Conservation (phyloP, 495 filamentous ascomycete genomes). For the Endocarpon pusillum region DNA sequence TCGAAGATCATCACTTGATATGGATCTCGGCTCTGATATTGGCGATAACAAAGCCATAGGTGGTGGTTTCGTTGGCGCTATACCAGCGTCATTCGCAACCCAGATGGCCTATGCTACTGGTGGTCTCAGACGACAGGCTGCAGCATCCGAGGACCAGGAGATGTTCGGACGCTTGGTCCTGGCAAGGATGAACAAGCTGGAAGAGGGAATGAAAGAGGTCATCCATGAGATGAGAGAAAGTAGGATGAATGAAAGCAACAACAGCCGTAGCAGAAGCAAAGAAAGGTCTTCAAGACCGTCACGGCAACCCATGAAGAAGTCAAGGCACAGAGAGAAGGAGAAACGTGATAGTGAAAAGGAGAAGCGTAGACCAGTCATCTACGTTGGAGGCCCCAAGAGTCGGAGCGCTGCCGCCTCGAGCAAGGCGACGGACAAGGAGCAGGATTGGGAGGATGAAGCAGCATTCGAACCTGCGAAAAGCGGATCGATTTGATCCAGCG, state of each 20-base stretch:
- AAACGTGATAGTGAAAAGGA: constrained; percentile 12
- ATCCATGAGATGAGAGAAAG: constrained; percentile 65
- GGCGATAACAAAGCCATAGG: constrained; percentile 48
- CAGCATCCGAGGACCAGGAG: constrained; percentile 40
- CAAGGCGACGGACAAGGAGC: no score
- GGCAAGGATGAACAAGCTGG: constrained; percentile 80
- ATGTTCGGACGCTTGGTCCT: constrained; percentile 69
- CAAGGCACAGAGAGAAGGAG: constrained; percentile 8
- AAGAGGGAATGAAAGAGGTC: constrained; percentile 69
- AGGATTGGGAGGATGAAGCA: no score
- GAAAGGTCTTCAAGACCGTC: no score
- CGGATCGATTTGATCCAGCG: no score
- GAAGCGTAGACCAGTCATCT: no score
- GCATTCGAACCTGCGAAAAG: no score
- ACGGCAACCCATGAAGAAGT: constrained; percentile 6
- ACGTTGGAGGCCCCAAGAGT: no score
- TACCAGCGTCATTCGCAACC: constrained; percentile 62
- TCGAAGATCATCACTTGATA: constrained; percentile 38
- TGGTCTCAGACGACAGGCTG: constrained; percentile 20
- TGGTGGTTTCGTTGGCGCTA: constrained; percentile 28
- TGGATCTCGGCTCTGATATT: constrained; percentile 55
- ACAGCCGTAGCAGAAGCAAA: no score
- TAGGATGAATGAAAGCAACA: no score
- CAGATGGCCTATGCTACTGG: constrained; percentile 54
- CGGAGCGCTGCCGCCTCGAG: no score